Percentiles rank a stretch among this genome's conserved stretches.
Evolutionary conservation across 768 basidiomycete genomes (phyloP).

Genomic region (Leccinum rimulosum): DNA sequence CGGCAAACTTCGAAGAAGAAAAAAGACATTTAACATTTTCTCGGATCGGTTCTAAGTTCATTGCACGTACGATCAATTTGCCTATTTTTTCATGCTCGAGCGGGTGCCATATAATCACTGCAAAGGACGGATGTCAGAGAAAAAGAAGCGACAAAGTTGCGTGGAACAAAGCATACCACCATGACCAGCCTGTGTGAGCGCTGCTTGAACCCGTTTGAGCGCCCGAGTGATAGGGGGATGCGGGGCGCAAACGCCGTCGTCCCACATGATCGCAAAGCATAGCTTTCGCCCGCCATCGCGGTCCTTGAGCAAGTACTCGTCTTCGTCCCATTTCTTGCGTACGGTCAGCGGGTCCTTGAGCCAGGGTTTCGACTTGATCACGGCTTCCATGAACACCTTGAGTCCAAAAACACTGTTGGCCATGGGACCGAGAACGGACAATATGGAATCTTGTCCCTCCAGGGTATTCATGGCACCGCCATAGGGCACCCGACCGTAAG

Average conservation of each 20-base stretch:
- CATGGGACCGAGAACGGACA: conserved; percentile 75
- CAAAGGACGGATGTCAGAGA: background rate
- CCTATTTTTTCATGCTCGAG: conserved; percentile 49
- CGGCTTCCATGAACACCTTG: conserved; percentile 61
- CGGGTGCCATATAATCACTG: conserved; percentile 72
- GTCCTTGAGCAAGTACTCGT: conserved; percentile 56
- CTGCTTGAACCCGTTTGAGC: conserved; percentile 51
- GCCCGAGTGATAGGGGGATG: conserved; percentile 66
- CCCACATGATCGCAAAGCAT: conserved; percentile 64
- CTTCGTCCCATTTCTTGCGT: conserved; percentile 59
- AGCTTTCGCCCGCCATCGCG: conserved; percentile 51
- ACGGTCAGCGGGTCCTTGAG: conserved; percentile 56
- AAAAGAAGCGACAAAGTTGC: background rate
- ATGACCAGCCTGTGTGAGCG: conserved; percentile 62
- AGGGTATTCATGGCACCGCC: conserved; percentile 60
- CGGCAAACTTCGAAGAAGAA: conserved; percentile 31
- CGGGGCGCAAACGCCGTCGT: conserved; percentile 58
- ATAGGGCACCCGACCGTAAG: conserved; percentile 69
- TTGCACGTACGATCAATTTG: conserved; percentile 38
- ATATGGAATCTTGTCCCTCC: conserved; percentile 69
- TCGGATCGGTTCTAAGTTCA: conserved; percentile 5
- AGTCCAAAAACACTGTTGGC: conserved; percentile 56
- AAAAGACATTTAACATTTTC: background rate
- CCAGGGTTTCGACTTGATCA: conserved; percentile 65
- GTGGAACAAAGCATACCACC: conserved; percentile 41